Evolutionary conservation across 2,329 filamentous ascomycete species (phyloP), one percentile per base, ranked within the genome.

Genomic region (Bipolaris oryzae): DNA sequence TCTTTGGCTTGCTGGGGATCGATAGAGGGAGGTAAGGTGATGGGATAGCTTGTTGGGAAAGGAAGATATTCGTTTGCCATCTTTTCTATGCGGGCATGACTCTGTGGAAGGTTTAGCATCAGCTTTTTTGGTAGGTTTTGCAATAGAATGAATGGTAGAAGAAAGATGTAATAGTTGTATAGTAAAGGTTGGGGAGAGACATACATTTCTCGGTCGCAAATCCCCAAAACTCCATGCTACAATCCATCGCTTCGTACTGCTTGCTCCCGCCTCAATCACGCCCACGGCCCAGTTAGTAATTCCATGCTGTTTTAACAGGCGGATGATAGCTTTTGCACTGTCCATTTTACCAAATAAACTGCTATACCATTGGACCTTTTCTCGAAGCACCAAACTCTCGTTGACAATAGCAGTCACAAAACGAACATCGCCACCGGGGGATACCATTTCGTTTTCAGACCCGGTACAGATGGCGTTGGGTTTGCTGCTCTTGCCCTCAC

Each of bases 311-410:
- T 84, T 83, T 3, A 87, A 74, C 7, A 89, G 79, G 49, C 82
- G 81, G 5, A 87, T 81, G 0, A 96, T 78, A 0, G 89, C 75
- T 0, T 81, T 79, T 0, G 89, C 81, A 63, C 89, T 93, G 0
- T 84, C 82, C 28, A 91, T 79, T 68, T 96, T 96, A 0, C 94
- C 93, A 0, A 98, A 80, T 91, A 98, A 96, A 51, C 88, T 87
- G 1, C 89, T 95, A 75, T 95, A 98, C 95, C 95, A 99, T 58
- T 85, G 84, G 0, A 96, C 86, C 9, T 82, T 81, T 0, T 84
- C 79, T 16, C 80, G 78, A 1, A 91, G 77, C 0, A 72, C 57
- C 0, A 89, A 74, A 33, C 88, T 92, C 72, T 96, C 90, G 0
- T 83, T 77, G 4, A 96, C 80, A 61, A 96, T 88, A 5, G 85